These are phyloP conservation scores for Dalbergia cochinchinensis DNA, from an alignment of 306 rosid genomes.

Conservation along the genomic window DNA sequence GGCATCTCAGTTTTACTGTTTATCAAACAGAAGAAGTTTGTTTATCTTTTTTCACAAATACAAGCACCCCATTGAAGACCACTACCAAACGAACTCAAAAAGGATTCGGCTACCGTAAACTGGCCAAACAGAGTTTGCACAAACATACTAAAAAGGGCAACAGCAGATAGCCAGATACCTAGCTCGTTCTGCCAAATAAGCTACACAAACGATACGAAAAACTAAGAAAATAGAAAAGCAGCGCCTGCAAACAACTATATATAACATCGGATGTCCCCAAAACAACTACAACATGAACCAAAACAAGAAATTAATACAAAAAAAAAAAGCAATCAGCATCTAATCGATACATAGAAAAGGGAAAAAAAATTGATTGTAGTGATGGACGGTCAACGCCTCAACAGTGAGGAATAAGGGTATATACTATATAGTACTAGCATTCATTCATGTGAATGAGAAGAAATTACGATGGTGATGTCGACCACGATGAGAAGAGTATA, in stretches of 20 bases:
- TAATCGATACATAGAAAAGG: background rate
- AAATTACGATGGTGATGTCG: background rate
- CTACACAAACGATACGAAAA: background rate
- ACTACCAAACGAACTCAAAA: too few species aligned
- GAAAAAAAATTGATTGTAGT: background rate
- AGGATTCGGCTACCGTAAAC: background rate
- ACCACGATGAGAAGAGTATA: background rate
- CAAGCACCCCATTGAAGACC: too few species aligned
- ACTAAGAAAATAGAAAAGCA: background rate
- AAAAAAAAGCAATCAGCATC: background rate
- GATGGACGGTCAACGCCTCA: background rate
- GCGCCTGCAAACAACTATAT: background rate
- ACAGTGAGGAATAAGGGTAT: background rate
- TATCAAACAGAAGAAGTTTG: too few species aligned
- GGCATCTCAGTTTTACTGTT: too few species aligned
- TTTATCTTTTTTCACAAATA: too few species aligned
- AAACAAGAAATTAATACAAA: background rate
- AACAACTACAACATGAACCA: background rate
- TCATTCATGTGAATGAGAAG: background rate
- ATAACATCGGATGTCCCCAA: background rate
- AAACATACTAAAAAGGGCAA: too few species aligned
- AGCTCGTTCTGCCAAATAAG: background rate
- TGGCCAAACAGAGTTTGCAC: background rate
- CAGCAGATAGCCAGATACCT: background rate
- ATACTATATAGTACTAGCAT: too few species aligned